Evolutionary conservation across 2,329 filamentous ascomycete species (phyloP), one percentile per base, ranked within the genome.

Genomic region (Alternaria brassicae): DNA sequence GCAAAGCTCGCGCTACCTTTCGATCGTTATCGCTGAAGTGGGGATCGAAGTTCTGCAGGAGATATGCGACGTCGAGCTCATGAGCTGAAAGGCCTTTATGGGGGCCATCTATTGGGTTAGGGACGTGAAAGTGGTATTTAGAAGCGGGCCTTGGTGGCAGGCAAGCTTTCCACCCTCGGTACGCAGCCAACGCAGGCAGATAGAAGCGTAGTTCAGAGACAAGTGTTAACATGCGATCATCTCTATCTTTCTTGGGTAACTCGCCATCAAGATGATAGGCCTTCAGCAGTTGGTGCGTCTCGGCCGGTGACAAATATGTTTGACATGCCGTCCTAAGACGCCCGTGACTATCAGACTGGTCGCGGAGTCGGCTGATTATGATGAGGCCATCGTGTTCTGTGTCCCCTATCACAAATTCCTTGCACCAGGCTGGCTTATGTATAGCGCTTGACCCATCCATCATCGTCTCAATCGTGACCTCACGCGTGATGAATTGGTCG

Each of bases 151-250:
- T 58, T 17, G 58, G 32, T 5, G 60, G 56, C 1, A 40, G 37
- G 13, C 53, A 34, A 1, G 58, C 44, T 59, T 60, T 67, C 73
- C 72, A 76, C 3, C 69, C 72, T 34, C 68, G 53, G 6, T 81
- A 78, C 8, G 79, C 76, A 9, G 75, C 65, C 3, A 81, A 55
- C 0, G 75, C 74, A 1, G 82, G 77, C 2, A 80, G 74, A 59
- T 80, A 77, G 70, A 82, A 84, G 5, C 73, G 70, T 25, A 84
- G 75, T 53, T 85, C 83, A 25, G 78, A 80, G 9, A 70, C 70
- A 27, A 83, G 79, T 15, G 77, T 65, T 3, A 68, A 63, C n/a
- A 75, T 53, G 17, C 23, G 48, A 3, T 61, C 45, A 9, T 37
- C 25, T 37, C 56, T 51, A 34, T 64, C 55, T 28, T 61, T 63